Evolutionary conservation across 192 early-diverging fungal species (phyloP).

Genomic region (Phycomyces blakesleeanus): DNA sequence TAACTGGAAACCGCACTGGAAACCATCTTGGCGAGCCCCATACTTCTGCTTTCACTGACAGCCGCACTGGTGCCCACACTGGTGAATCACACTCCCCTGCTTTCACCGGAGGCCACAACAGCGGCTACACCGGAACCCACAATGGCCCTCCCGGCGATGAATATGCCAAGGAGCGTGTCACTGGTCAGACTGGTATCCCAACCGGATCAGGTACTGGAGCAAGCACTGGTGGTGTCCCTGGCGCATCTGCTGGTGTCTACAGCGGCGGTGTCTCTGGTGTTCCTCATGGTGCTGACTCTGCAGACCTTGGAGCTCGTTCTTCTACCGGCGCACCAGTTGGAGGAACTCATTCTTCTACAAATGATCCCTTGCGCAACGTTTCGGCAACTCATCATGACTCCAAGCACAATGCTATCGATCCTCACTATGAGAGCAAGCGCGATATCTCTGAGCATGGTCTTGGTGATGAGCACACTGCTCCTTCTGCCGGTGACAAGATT

Average conservation of each 20-base stretch:
- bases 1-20: not conserved
- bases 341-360: not conserved
- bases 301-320: too few relatives aligned
- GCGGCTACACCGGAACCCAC: not conserved
- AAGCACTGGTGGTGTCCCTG: too few relatives aligned
- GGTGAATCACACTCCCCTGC: not conserved
- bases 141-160: not conserved
- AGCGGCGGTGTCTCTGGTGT: not conserved
- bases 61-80: not conserved
- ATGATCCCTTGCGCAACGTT: not conserved
- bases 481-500: slow-evolving; percentile 28
- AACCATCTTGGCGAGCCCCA: not conserved
- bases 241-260: not conserved
- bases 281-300: not conserved
- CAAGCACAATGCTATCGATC: not conserved
- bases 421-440: not conserved
- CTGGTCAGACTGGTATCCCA: not conserved
- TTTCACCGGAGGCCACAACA: not conserved
- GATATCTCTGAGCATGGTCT: not conserved
- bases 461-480: not conserved
- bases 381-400: not conserved
- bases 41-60: not conserved
- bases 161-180: not conserved
- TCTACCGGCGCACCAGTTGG: too few relatives aligned
- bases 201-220: too few relatives aligned